Evolutionary conservation across 805 yeast species (phyloP), one percentile per base, ranked within the genome.

Genomic region (Hanseniaspora occidentalis): DNA sequence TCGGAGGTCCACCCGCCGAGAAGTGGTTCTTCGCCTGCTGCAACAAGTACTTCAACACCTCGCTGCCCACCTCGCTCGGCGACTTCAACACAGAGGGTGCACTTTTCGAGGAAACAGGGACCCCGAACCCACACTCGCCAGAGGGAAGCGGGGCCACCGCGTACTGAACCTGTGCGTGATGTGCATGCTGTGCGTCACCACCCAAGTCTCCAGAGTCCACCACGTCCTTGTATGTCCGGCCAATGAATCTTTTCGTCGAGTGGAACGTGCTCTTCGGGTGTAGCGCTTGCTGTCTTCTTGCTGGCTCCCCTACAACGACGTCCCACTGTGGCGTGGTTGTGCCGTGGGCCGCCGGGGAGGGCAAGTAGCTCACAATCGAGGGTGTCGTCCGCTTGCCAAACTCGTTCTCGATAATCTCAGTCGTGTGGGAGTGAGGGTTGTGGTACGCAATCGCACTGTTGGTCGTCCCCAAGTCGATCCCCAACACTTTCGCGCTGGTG

Each of bases 381-480:
- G 89, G 92, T 1, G 88, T 81, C 4, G 92, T 81, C 53, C 88
- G 66, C 36, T 75, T 73, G 26, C 89, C 92, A 35, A 50, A 13
- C 22, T 37, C 20, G 34, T 16, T 40, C 27, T 20, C 24, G 14
- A 37, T 26, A 20, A 37, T 37, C 10, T 14, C 26, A 8, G 39
- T 31, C 9, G 73, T 73, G 64, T 79, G 77, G 42, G 79, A 65
- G 9, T 46, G 45, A 2, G 60, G 47, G 17, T 58, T 55, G 39
- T 57, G 57, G 6, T 40, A 37, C 8, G 94, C 94, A 24, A 82
- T 89, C 2, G 92, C 94, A 35, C 89, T 80, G 61, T 83, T 83
- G 35, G 94, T 83, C 18, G 94, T 83, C 21, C 94, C 94, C 42
- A 83, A 60, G 59, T 83, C 94, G 47, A 83, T 82, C 43, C 94